These are phyloP conservation scores for Rhizopus arrhizus DNA, from an alignment of 371 early-diverging fungal genomes.

Conservation along the genomic window DNA sequence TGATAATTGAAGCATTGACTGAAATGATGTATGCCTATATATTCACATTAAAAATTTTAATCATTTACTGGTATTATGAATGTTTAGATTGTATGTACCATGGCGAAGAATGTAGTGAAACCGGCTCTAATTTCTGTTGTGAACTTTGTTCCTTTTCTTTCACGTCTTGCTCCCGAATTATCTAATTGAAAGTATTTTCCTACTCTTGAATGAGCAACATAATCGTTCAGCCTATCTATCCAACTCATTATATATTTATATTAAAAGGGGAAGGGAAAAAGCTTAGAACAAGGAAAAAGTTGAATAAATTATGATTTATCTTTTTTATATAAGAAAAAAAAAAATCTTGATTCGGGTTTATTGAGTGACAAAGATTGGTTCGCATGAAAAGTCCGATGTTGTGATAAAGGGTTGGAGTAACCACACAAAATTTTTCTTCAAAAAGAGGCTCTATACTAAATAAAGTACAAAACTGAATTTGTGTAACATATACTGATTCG, in stretches of 20 bases:
- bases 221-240: slow-evolving; percentile 51
- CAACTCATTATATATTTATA: slow-evolving; percentile 15
- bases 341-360: slow-evolving; percentile 3
- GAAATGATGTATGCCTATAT: slow-evolving; percentile 42
- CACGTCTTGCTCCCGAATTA: slow-evolving; percentile 56
- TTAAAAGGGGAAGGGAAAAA: background rate
- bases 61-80: background rate
- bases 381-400: background rate
- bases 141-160: slow-evolving; percentile 62
- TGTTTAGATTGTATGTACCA: slow-evolving; percentile 19
- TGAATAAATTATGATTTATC: background rate
- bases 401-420: slow-evolving; percentile 5
- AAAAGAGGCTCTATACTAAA: background rate
- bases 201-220: slow-evolving; percentile 55
- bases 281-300: background rate
- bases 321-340: background rate
- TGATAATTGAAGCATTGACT: slow-evolving; percentile 74
- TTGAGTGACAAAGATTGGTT: slow-evolving; percentile 2
- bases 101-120: slow-evolving; percentile 47
- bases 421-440: background rate
- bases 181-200: slow-evolving; percentile 71
- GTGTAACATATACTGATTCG: no score
- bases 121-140: slow-evolving; percentile 74
- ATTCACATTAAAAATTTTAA: background rate
- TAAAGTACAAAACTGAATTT: background rate